Percentiles rank a stretch among this genome's conserved stretches.
phyloP scores from a whole-genome alignment of 768 basidiomycete species.

The Lentinula raphanica region DNA sequence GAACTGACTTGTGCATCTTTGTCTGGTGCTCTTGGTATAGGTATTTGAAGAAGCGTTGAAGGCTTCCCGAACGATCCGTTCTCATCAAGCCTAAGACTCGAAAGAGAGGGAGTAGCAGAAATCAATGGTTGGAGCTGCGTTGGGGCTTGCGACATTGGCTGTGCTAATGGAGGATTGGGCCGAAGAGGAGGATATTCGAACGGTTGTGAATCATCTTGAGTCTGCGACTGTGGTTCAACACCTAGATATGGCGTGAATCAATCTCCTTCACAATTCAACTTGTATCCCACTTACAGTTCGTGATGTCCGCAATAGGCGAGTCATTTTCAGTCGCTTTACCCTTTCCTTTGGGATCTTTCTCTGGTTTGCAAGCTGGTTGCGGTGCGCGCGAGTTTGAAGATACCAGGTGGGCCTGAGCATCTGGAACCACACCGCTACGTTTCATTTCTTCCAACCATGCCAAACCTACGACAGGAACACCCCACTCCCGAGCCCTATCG shows the following conservation, averaged over 20 bases:
- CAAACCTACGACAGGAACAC: conserved; percentile 63
- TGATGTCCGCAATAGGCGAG: conserved; percentile 36
- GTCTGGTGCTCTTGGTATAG: not conserved
- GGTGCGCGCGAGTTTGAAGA: conserved; percentile 27
- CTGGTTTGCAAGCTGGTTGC: not conserved
- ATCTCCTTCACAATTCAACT: not conserved
- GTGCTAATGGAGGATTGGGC: too few relatives aligned
- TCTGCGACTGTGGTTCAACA: conserved; percentile 5
- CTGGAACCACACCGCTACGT: conserved; percentile 43
- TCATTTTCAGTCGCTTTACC: conserved; percentile 14
- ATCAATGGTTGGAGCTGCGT: not conserved
- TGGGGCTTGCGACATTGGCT: not conserved
- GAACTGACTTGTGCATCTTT: not conserved
- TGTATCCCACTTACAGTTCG: conserved; percentile 31
- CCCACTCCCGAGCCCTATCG: conserved; percentile 76
- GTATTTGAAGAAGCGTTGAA: not conserved
- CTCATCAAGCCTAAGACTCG: not conserved
- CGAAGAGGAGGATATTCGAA: not conserved
- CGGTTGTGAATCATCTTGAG: not conserved
- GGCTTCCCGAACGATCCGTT: conserved; percentile 2
- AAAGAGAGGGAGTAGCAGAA: not conserved
- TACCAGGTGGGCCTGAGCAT: conserved; percentile 19
- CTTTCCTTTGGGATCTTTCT: conserved; percentile 21
- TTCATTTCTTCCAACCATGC: conserved; percentile 66
- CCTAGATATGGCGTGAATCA: not conserved